Conservation (phyloP, 2,329 filamentous ascomycete species). For the Moelleriella libera region DNA sequence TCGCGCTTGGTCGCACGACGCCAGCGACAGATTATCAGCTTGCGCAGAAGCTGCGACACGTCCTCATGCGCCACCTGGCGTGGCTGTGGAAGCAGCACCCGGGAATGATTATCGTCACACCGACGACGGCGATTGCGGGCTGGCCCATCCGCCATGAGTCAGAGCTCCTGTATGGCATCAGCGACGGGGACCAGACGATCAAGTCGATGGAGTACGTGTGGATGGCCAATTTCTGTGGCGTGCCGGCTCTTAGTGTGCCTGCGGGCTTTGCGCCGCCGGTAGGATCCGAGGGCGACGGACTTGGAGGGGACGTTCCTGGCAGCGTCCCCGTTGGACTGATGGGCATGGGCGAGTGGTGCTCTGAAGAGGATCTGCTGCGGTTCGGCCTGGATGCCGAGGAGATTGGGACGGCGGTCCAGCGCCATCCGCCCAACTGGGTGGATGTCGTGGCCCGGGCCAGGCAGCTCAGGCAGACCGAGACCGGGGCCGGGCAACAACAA, state of each 20-base stretch:
- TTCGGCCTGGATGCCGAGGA: conserved; percentile 43
- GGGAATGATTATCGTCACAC: conserved; percentile 63
- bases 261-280: conserved; percentile 53
- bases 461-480: background rate
- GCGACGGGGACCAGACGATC: conserved; percentile 57
- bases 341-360: conserved; percentile 53
- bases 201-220: conserved; percentile 75
- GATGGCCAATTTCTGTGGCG: conserved; percentile 69
- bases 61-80: conserved; percentile 68
- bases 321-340: conserved; percentile 45
- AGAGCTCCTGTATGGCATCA: conserved; percentile 50
- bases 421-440: conserved; percentile 38
- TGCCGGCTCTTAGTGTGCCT: conserved; percentile 60
- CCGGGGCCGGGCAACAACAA: too few species aligned
- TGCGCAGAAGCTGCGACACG: conserved; percentile 55
- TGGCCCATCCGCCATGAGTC: conserved; percentile 51
- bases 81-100: conserved; percentile 56
- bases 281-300: conserved; percentile 32
- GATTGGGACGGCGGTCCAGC: conserved; percentile 34
- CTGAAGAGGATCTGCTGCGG: conserved; percentile 43
- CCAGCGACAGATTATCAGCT: conserved; percentile 56
- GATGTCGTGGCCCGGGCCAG: conserved; percentile 33
- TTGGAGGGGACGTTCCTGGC: background rate
- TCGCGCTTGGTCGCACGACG: conserved; percentile 50
- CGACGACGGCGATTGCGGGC: conserved; percentile 61